phyloP scores from a whole-genome alignment of 1,139 yeast species.

The Lodderomyces metapsilosis region DNA sequence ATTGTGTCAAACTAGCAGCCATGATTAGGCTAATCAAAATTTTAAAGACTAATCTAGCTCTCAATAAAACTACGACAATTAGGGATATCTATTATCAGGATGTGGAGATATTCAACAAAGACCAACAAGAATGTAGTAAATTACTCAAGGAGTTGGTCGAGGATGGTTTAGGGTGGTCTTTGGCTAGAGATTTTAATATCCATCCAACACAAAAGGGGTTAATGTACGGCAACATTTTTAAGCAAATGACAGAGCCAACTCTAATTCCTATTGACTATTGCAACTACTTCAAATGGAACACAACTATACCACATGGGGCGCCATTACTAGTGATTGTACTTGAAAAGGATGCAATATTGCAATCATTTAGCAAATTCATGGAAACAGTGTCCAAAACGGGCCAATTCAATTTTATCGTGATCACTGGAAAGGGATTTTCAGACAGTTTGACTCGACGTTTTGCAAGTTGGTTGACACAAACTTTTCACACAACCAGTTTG shows the following conservation, averaged over 20 bases:
- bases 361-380: conserved; percentile 24
- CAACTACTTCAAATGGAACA: background rate
- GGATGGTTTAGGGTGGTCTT: conserved; percentile 24
- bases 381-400: conserved; percentile 5
- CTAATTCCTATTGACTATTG: conserved; percentile 24
- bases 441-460: conserved; percentile 30
- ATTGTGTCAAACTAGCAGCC: conserved; percentile 13
- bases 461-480: conserved; percentile 20
- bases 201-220: conserved; percentile 66
- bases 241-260: conserved; percentile 19
- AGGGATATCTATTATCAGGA: conserved; percentile 69
- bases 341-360: conserved; percentile 64
- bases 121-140: conserved; percentile 46
- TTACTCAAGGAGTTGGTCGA: conserved; percentile 35
- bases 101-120: conserved; percentile 47
- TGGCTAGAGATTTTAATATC: conserved; percentile 37
- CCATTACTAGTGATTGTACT: conserved; percentile 42
- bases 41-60: conserved; percentile 10
- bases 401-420: conserved; percentile 23
- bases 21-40: conserved; percentile 22
- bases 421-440: conserved; percentile 74
- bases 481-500: conserved; percentile 5
- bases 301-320: background rate
- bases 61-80: conserved; percentile 38
- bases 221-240: conserved; percentile 36